Evolutionary conservation across 352 stramenopile genomes (phyloP).

Genomic region (Phytophthora pluvialis): DNA sequence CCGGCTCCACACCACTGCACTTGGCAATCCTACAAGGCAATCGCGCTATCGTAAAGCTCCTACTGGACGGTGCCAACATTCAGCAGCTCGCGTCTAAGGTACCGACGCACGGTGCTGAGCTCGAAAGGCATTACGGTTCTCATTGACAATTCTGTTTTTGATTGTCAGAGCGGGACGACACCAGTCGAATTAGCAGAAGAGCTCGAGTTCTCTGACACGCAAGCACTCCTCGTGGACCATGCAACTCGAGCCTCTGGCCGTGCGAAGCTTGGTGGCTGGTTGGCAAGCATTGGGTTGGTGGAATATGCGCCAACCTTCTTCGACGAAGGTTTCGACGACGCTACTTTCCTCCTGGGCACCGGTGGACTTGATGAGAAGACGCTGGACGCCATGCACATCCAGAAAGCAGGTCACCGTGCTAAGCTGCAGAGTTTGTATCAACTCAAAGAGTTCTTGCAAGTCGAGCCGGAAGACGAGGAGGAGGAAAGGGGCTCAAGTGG

Average conservation of each 20-base stretch:
- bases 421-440: slow-evolving; percentile 75
- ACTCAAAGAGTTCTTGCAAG: slow-evolving; percentile 60
- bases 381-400: slow-evolving; percentile 67
- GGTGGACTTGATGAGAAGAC: slow-evolving; percentile 52
- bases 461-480: slow-evolving; percentile 23
- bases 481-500: slow-evolving; percentile 30
- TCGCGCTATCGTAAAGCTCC: slow-evolving; percentile 50
- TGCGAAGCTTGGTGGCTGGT: slow-evolving; percentile 61
- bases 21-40: slow-evolving; percentile 66
- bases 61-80: slow-evolving; percentile 51
- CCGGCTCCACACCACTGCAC: slow-evolving; percentile 63
- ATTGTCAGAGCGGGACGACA: slow-evolving; percentile 52
- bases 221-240: slow-evolving; percentile 46
- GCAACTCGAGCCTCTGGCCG: slow-evolving; percentile 33
- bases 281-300: slow-evolving; percentile 75
- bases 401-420: slow-evolving; percentile 70
- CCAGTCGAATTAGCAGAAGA: slow-evolving; percentile 62
- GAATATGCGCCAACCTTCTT: slow-evolving; percentile 61
- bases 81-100: slow-evolving; percentile 58
- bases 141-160: slow-evolving; percentile 5
- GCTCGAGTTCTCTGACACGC: slow-evolving; percentile 42
- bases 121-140: neutral
- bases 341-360: slow-evolving; percentile 54
- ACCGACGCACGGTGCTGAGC: neutral
- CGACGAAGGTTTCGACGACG: slow-evolving; percentile 70